Base-by-base conservation (phyloP, 306 rosid species). In the Cucurbita ficifolia region DNA sequence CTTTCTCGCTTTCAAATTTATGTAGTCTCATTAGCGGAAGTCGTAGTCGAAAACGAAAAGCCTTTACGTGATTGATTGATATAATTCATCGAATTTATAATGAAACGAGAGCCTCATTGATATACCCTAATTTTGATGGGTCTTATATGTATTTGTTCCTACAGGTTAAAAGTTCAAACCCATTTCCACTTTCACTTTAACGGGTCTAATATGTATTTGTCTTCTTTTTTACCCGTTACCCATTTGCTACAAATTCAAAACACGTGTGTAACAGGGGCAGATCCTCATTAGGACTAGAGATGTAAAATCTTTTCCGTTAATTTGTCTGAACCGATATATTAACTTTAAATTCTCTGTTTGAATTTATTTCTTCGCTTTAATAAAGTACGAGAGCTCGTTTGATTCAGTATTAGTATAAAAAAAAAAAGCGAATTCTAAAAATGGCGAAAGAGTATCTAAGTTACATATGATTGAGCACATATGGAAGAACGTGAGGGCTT, bases 401-500 rank as follows among this genome's bases (percentile, higher is more conserved):
- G 33, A 29, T 29, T 29, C 33, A 2, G 3, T 29, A 29, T 2
- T 9, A 10, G 9, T 64, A n/a, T 4, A 45, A 13, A 24, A 29
- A 48, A 69, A 48, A 13, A 21, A 12, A 0, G 56, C 29, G 43
- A 45, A 33, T 74, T 75, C 71, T 63, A 71, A 72, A 67, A 70
- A 76, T 53, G 61, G 55, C 11, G 5, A 76, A 29, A 2, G 33
- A 79, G 89, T 82, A 86, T 82, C 87, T 77, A 82, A 43, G 17
- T 54, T 36, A 33, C 62, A 52, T 49, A 81, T 84, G 88, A 86
- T 86, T 82, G 86, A 81, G 84, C 18, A 76, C 86, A 76, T 81
- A 88, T 87, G 87, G 92, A 78, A 78, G 80, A 81, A 79, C 76
- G 75, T 60, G 83, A 77, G 82, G 79, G 38, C 77, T 77, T 74